A percentile compares a stretch with the other conserved stretches of the same genome.
Evolutionary conservation across 345 rosid species (phyloP).

Genomic region (Trapa bicornis): DNA sequence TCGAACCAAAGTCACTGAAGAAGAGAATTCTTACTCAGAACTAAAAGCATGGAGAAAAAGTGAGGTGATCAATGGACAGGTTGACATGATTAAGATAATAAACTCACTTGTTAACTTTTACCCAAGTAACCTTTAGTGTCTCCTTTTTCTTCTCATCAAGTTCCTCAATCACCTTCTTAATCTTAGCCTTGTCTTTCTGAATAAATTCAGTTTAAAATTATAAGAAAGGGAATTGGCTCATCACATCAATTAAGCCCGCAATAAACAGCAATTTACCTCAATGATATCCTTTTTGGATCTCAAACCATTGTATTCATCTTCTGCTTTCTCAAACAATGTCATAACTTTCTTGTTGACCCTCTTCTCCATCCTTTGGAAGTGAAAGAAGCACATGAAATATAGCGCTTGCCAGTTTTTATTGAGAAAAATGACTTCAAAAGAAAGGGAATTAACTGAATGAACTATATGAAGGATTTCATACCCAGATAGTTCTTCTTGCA

Average conservation of each 20-base stretch:
- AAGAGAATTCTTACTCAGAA: background rate
- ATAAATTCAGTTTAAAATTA: slow-evolving; percentile 6
- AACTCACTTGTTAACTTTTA: slow-evolving; percentile 72
- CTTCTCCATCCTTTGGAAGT: slow-evolving; percentile 58
- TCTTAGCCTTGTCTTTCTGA: slow-evolving; percentile 82
- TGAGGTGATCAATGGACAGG: slow-evolving; percentile 3
- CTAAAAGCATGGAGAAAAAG: slow-evolving; percentile 1
- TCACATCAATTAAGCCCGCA: slow-evolving; percentile 7
- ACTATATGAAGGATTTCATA: slow-evolving; percentile 12
- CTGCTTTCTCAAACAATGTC: slow-evolving; percentile 99
- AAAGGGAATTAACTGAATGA: background rate
- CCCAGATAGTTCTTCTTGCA: slow-evolving; percentile 90
- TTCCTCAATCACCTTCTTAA: slow-evolving; percentile 88
- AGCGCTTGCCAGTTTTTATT: background rate
- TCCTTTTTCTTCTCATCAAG: slow-evolving; percentile 96
- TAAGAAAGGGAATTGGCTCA: slow-evolving; percentile 9
- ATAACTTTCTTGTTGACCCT: slow-evolving; percentile 97
- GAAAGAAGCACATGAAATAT: slow-evolving; percentile 4
- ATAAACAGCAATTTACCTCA: slow-evolving; percentile 46
- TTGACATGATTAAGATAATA: background rate
- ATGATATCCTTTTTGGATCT: slow-evolving; percentile 75
- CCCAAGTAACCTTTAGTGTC: slow-evolving; percentile 87
- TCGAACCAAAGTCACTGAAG: slow-evolving; percentile 83
- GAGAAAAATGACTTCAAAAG: slow-evolving; percentile 1
- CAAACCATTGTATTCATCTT: slow-evolving; percentile 83